Conservation (phyloP, 768 basidiomycete genomes). For the Lanmaoa rubissima region DNA sequence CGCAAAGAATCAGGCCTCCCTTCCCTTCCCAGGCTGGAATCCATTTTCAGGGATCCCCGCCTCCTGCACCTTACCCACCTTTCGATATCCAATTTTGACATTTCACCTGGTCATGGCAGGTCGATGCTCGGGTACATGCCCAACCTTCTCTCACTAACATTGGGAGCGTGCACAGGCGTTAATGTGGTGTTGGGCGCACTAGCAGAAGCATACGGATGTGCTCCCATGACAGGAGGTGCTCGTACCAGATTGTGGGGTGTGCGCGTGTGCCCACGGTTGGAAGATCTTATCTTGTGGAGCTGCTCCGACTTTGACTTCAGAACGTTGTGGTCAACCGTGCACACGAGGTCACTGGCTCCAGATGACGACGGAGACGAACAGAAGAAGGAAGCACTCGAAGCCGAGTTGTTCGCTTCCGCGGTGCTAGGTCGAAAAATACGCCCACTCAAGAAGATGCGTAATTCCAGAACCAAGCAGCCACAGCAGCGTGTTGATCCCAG, state of each 20-base stretch:
- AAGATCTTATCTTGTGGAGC: constrained; percentile 51
- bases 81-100: constrained; percentile 46
- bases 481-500: constrained; percentile 13
- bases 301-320: constrained; percentile 44
- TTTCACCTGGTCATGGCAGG: constrained; percentile 38
- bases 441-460: constrained; percentile 36
- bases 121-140: constrained; percentile 54
- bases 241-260: constrained; percentile 33
- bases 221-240: constrained; percentile 11
- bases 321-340: constrained; percentile 38
- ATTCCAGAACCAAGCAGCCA: constrained; percentile 3
- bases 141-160: constrained; percentile 43
- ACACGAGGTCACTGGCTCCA: constrained; percentile 28
- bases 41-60: constrained; percentile 56
- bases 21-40: constrained; percentile 46
- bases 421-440: constrained; percentile 32
- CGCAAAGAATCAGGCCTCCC: constrained; percentile 28
- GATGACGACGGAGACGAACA: constrained; percentile 17
- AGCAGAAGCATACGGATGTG: constrained; percentile 35
- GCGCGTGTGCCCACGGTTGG: constrained; percentile 49
- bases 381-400: constrained; percentile 10
- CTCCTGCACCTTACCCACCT: constrained; percentile 50
- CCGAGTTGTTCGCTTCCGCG: constrained; percentile 25
- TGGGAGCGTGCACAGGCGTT: constrained; percentile 47
- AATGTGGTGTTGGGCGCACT: constrained; percentile 41